Base-by-base conservation (phyloP, 345 rosid genomes). In the Sisymbrium irio region DNA sequence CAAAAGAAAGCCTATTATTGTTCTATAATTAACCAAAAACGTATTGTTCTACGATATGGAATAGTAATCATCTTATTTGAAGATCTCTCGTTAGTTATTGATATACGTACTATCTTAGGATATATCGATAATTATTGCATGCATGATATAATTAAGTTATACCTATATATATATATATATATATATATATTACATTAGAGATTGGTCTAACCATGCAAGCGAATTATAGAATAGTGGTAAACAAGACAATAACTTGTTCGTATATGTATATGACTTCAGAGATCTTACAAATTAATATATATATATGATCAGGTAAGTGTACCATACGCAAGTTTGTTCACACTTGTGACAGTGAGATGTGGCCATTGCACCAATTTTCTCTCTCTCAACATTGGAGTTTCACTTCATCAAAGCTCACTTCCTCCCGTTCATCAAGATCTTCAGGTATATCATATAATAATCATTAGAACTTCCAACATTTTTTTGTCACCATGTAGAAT, bases 331-430 rank as follows among this genome's bases (percentile, higher is more conserved):
- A 90, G 81, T 69, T 36, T 88, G 85, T 80, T 66, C 82, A 86
- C 82, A 69, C 75, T 86, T 33, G 98, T 90, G 80, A 95, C 99
- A 9, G 98, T 95, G 20, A 83, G 98, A 81, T 95, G 99, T 74
- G 99, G 99, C 71, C 89, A 92, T 66, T 95, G 99, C 65, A 84
- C 91, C 67, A 95, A 90, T 85, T 65, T 92, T 82, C 88, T 95
- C 42, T 83, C 93, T 37, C 92, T 95, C 47, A 88, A 82, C 85
- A 86, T 86, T 89, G 98, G 85, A 60, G 85, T 75, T 80, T 82
- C 90, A 37, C 79, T 83, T 73, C 93, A 86, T 68, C 80, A 70
- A 70, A 19, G 32, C 25, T 51, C 81, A 42, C 56, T 87, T 54
- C 13, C 65, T 78, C 88, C 92, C 61, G 70, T 54, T 67, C 96